Evolutionary conservation across 129 eudicot species (phyloP).

Genomic region (Gnaphalium uliginosum): DNA sequence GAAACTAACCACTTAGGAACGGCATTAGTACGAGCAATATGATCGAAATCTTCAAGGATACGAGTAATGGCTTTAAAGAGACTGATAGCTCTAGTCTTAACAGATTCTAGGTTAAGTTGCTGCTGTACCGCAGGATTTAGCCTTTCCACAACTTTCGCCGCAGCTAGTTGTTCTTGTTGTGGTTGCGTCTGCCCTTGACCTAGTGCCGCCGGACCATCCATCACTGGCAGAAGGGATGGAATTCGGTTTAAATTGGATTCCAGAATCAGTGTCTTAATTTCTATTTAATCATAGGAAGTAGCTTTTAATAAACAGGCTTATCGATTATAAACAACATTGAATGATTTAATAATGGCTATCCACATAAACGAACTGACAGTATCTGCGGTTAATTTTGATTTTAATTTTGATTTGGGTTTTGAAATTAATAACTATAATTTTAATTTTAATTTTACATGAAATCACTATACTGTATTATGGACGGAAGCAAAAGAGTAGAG

Average conservation of each 20-base stretch:
- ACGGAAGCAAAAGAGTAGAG: background rate
- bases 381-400: background rate
- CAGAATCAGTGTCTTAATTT: background rate
- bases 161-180: constrained; percentile 40
- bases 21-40: constrained; percentile 66
- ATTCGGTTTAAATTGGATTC: background rate
- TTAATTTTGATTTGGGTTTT: background rate
- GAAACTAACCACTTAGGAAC: constrained; percentile 66
- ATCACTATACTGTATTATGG: background rate
- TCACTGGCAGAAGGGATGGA: constrained; percentile 19
- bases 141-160: constrained; percentile 55
- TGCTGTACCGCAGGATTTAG: constrained; percentile 77
- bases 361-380: background rate
- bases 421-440: background rate
- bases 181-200: constrained; percentile 39
- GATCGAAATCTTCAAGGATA: constrained; percentile 77
- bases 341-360: background rate
- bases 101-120: constrained; percentile 78
- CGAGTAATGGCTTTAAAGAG: constrained; percentile 84
- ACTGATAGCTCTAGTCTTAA: constrained; percentile 82
- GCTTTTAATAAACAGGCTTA: background rate
- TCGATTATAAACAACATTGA: background rate
- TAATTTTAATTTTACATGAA: background rate
- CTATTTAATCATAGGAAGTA: no score
- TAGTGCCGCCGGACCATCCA: constrained; percentile 47